Conservation (phyloP, 768 basidiomycete genomes). For the Dendrothele bispora region DNA sequence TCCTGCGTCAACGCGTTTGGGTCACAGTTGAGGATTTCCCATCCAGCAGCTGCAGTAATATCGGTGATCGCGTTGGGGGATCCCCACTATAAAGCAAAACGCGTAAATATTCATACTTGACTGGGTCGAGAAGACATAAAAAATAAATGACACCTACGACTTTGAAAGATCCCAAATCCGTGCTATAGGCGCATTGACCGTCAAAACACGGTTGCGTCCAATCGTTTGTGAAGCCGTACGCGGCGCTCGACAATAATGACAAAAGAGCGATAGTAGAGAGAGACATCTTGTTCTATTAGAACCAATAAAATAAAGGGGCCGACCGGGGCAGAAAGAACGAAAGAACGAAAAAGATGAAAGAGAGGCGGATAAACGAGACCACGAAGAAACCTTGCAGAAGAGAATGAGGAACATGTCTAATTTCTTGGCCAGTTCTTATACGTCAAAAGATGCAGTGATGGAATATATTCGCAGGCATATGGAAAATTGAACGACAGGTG, state of each 20-base stretch:
- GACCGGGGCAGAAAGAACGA: constrained; percentile 1
- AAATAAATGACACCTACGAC: constrained; percentile 10
- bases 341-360: not conserved
- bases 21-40: constrained; percentile 49
- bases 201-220: constrained; percentile 23
- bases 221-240: constrained; percentile 14
- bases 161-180: constrained; percentile 13
- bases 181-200: constrained; percentile 22
- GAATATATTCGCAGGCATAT: too few relatives aligned
- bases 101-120: not conserved
- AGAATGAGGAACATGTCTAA: too few relatives aligned
- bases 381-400: too few relatives aligned
- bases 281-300: too few relatives aligned
- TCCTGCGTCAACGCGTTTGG: constrained; percentile 40
- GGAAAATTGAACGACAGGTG: too few relatives aligned
- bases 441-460: too few relatives aligned
- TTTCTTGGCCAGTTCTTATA: too few relatives aligned
- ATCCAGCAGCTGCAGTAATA: constrained; percentile 50
- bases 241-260: too few relatives aligned
- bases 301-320: not conserved
- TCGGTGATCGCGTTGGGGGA: constrained; percentile 36
- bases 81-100: constrained; percentile 38
- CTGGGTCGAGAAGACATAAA: too few relatives aligned
- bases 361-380: too few relatives aligned
- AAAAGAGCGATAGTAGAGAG: too few relatives aligned